These are phyloP conservation scores for Termitomyces bulborhizus DNA, from an alignment of 768 basidiomycete species.

Conservation along the genomic window DNA sequence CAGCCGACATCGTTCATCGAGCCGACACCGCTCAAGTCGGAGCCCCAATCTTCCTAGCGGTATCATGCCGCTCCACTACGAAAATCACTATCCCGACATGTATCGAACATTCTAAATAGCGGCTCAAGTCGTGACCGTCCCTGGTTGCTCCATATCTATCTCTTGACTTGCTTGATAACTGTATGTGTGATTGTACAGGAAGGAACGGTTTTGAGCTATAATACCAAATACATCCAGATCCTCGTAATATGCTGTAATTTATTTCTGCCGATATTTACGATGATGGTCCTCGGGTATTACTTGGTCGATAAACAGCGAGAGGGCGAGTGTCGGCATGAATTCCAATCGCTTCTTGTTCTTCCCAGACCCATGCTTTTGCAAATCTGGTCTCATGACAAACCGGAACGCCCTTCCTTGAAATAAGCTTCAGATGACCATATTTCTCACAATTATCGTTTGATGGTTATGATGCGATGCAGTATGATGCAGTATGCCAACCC, in stretches of 20 bases:
- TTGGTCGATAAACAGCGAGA: neutral
- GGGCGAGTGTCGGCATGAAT: neutral
- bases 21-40: neutral
- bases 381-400: neutral
- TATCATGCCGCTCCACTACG: slow-evolving; percentile 13
- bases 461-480: slow-evolving; percentile 6
- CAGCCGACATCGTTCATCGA: neutral
- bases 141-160: neutral
- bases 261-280: neutral
- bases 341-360: neutral
- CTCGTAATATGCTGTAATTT: neutral
- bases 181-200: slow-evolving; percentile 4
- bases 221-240: neutral
- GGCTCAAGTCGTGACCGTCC: neutral
- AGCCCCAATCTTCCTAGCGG: slow-evolving; percentile 21
- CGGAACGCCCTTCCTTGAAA: too few relatives aligned
- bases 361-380: neutral
- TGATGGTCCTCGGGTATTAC: too few relatives aligned
- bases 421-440: slow-evolving; percentile 3
- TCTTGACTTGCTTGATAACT: neutral
- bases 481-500: neutral
- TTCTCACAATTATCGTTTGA: slow-evolving; percentile 3
- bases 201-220: neutral
- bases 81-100: slow-evolving; percentile 10
- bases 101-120: slow-evolving; percentile 1